Evolutionary conservation across 257 asterid species (phyloP).

Genomic region (Primulina huaijiensis): DNA sequence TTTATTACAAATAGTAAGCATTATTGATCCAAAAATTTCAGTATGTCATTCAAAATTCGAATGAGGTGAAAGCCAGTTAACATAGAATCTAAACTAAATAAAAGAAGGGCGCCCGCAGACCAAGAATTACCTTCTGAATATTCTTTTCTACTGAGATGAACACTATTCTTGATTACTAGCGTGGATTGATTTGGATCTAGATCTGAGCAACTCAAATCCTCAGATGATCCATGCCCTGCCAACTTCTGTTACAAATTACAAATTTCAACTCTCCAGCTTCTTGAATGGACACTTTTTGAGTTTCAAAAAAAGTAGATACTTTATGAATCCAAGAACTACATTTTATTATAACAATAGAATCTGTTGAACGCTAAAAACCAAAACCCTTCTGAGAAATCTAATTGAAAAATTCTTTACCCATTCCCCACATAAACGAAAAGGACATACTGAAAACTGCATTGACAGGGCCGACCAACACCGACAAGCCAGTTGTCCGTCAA

Average conservation of each 20-base stretch:
- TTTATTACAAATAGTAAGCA: slow-evolving; percentile 27
- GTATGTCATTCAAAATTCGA: neutral
- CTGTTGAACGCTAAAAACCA: slow-evolving; percentile 17
- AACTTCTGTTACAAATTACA: slow-evolving; percentile 78
- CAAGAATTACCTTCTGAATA: slow-evolving; percentile 63
- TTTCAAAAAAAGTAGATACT: neutral
- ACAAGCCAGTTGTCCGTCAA: neutral
- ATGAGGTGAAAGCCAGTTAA: slow-evolving; percentile 18
- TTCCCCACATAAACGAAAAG: neutral
- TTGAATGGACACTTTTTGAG: neutral
- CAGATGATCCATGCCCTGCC: slow-evolving; percentile 66
- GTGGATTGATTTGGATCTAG: slow-evolving; percentile 67
- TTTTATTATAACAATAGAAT: neutral
- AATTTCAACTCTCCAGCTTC: slow-evolving; percentile 45
- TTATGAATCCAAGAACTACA: neutral
- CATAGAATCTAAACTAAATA: slow-evolving; percentile 20
- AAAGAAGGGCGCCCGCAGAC: neutral
- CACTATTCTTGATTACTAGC: slow-evolving; percentile 40
- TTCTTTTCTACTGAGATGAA: slow-evolving; percentile 52
- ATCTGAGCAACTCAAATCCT: slow-evolving; percentile 63
- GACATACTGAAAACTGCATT: neutral
- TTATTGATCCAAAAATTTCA: slow-evolving; percentile 4
- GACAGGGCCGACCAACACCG: neutral
- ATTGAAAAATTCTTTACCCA: slow-evolving; percentile 17
- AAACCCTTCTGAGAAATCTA: slow-evolving; percentile 21